Evolutionary conservation across 148 eudicot genomes (phyloP).

Genomic region (Rhododendron simsii): DNA sequence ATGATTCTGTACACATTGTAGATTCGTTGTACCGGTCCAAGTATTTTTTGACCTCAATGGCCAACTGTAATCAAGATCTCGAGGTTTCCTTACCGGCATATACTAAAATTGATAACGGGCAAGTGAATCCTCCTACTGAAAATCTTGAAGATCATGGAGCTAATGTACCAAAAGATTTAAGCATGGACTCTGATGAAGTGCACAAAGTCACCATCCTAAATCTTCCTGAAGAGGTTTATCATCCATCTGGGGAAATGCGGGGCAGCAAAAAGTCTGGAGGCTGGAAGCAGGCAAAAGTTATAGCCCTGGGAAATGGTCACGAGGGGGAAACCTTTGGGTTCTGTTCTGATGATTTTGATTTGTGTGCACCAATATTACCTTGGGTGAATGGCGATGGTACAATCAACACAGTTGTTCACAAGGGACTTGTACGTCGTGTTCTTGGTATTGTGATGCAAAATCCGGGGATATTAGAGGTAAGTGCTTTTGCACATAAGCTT

Average conservation of each 20-base stretch:
- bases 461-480: conserved; percentile 86
- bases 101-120: conserved; percentile 21
- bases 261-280: conserved; percentile 21
- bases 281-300: conserved; percentile 21
- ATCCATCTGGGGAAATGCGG: conserved; percentile 30
- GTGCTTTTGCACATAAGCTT: background rate
- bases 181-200: conserved; percentile 28
- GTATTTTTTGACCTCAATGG: conserved; percentile 69
- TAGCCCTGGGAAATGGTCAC: conserved; percentile 19
- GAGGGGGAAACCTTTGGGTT: conserved; percentile 24
- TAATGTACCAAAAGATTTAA: conserved; percentile 8
- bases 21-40: conserved; percentile 76
- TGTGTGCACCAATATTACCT: conserved; percentile 68
- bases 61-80: conserved; percentile 32
- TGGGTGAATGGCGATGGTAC: conserved; percentile 97
- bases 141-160: conserved; percentile 18
- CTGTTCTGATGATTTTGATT: conserved; percentile 22
- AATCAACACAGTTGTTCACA: conserved; percentile 59
- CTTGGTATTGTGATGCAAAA: conserved; percentile 84
- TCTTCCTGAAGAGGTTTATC: conserved; percentile 46
- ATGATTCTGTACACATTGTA: conserved; percentile 61
- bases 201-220: conserved; percentile 78
- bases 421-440: conserved; percentile 76
- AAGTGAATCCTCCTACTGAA: conserved; percentile 18
- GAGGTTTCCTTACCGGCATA: conserved; percentile 15